Base-by-base conservation (phyloP, 139 green algal species). In the Chlorella vulgaris region DNA sequence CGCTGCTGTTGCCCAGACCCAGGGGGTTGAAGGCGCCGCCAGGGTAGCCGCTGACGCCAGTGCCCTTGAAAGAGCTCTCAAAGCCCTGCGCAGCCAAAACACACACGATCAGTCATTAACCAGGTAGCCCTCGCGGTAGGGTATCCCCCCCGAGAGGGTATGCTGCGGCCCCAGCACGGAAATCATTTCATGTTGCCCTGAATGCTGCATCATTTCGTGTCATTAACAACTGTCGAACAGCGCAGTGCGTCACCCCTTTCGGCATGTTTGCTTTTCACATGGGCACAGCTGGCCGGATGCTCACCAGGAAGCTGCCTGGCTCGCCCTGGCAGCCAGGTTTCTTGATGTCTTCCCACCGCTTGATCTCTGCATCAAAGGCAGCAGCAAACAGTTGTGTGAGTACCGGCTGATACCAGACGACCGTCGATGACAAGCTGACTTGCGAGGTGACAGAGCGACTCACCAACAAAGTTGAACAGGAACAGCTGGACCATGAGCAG, bases 21-120 rank as follows among this genome's bases (percentile, higher is more conserved):
- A 98, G 76, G 71, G 92, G 92, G 89, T 98, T 93, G 82, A 97
- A 97, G 69, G 84, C 51, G 42, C 91, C 91, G 61, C 92, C 93
- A 39, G 92, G 92, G 88, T 96, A 94, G 84, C 88, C 86, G 71
- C 84, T 84, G 21, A 93, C 81, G 53, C 82, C 87, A 24, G 81
- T 87, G 82, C 91, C 90, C 69, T 86, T 90, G 67, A 96, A 90
- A 13, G 82, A 40, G 58, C 36, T 33, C 90, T 96, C 93, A 69
- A 95, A 88, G 83, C 93, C 93, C 47, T 76, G 69, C 43, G 36
- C 47, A 55, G n/a, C 47, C 47, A 55, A 55, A 15, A 24, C 13
- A 55, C 13, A 55, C 47, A 55, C n/a, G n/a, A n/a, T n/a, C n/a
- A n/a, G n/a, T n/a, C n/a, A n/a, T n/a, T n/a, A n/a, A n/a, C n/a